Evolutionary conservation across 805 yeast genomes (phyloP).

Genomic region (Barnettozyma sucrosica): DNA sequence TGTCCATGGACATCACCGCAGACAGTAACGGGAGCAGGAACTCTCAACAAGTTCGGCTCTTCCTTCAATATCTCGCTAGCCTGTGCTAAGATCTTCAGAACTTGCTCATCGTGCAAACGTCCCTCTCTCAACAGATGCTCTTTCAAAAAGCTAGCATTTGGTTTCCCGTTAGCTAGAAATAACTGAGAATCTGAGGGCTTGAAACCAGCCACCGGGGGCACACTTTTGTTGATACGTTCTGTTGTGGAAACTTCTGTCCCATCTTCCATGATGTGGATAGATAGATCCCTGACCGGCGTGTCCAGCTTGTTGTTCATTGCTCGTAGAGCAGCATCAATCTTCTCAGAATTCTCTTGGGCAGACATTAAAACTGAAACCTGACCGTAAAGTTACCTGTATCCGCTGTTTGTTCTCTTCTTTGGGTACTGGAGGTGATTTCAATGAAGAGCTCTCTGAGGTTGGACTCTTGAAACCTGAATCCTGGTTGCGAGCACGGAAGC

Average conservation of each 20-base stretch:
- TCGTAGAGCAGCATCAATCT: conserved; percentile 60
- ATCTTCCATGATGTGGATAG: conserved; percentile 42
- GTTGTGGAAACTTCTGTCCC: conserved; percentile 44
- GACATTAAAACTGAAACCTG: conserved; percentile 13
- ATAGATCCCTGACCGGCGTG: conserved; percentile 28
- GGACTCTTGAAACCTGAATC: too few relatives aligned
- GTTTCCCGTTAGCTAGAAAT: conserved; percentile 57
- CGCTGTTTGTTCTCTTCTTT: not conserved
- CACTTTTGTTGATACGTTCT: conserved; percentile 44
- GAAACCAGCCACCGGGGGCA: conserved; percentile 59
- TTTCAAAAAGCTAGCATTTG: conserved; percentile 64
- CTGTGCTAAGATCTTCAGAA: conserved; percentile 52
- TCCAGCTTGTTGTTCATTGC: conserved; percentile 46
- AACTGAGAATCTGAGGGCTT: conserved; percentile 66
- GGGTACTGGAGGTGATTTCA: too few relatives aligned
- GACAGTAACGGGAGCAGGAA: conserved; percentile 91
- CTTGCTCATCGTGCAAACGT: conserved; percentile 65
- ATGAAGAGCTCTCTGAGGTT: too few relatives aligned
- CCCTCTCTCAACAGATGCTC: conserved; percentile 81
- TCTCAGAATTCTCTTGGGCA: conserved; percentile 41
- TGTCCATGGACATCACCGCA: conserved; percentile 99
- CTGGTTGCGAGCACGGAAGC: too few relatives aligned
- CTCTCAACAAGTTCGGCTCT: conserved; percentile 76
- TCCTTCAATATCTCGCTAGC: conserved; percentile 57
- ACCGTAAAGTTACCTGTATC: not conserved